Evolutionary conservation across 2,329 filamentous ascomycete genomes (phyloP).

Genomic region (Ophiocordyceps sinensis): DNA sequence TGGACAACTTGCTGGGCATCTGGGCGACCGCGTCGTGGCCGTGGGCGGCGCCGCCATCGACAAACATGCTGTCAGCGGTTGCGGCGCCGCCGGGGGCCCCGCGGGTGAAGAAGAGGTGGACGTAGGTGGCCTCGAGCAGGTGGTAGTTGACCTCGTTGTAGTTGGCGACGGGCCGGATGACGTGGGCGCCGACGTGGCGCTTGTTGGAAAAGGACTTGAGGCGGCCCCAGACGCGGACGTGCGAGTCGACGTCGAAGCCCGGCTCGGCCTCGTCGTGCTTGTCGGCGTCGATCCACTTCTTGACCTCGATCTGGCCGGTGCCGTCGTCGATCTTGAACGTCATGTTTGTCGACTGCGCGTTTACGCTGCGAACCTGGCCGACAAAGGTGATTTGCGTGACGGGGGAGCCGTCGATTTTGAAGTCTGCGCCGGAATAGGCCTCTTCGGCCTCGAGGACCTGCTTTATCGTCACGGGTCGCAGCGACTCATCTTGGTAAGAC

Average conservation of each 20-base stretch:
- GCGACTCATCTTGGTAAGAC: conserved; percentile 64
- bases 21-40: conserved; percentile 24
- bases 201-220: conserved; percentile 77
- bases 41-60: conserved; percentile 32
- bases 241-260: conserved; percentile 55
- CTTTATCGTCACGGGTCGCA: conserved; percentile 90
- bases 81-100: conserved; percentile 39
- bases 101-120: conserved; percentile 71
- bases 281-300: conserved; percentile 66
- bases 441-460: conserved; percentile 76
- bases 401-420: conserved; percentile 66
- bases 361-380: conserved; percentile 79
- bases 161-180: conserved; percentile 66
- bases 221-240: conserved; percentile 75
- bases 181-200: conserved; percentile 64
- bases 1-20: conserved; percentile 23
- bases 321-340: conserved; percentile 93
- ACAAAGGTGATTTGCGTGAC: conserved; percentile 66
- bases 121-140: conserved; percentile 74
- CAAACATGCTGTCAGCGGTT: conserved; percentile 39
- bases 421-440: conserved; percentile 56
- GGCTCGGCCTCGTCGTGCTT: conserved; percentile 31
- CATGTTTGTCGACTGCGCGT: conserved; percentile 75
- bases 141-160: conserved; percentile 92
- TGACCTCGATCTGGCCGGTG: conserved; percentile 82